Evolutionary conservation across 2,329 filamentous ascomycete genomes (phyloP).

Genomic region (Parastagonospora avenae): DNA sequence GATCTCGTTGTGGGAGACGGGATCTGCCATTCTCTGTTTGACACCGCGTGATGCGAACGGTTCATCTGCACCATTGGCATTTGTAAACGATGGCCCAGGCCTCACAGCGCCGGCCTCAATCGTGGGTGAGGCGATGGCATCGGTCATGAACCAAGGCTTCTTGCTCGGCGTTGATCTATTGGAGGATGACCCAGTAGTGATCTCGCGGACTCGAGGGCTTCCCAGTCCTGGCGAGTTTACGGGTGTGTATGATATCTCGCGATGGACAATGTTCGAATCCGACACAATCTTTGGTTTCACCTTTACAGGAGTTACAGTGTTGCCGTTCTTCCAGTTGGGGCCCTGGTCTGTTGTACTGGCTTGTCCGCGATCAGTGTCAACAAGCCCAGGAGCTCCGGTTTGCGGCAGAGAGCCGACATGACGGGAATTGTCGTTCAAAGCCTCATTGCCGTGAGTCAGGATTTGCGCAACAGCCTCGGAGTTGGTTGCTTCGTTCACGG

Average conservation of each 20-base stretch:
- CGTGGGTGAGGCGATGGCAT: not conserved
- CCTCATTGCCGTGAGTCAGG: not conserved
- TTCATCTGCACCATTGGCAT: too few species aligned
- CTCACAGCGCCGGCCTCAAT: too few species aligned
- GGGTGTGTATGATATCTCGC: not conserved
- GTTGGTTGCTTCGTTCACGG: not conserved
- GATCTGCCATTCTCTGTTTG: not conserved
- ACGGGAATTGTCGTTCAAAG: not conserved
- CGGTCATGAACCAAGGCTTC: conserved; percentile 6
- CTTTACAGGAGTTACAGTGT: too few species aligned
- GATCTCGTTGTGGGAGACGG: not conserved
- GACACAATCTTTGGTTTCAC: too few species aligned
- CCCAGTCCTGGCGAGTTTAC: not conserved
- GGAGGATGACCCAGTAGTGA: not conserved
- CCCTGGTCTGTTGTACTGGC: too few species aligned
- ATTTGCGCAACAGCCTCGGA: not conserved
- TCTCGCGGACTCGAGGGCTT: not conserved
- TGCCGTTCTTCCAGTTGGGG: not conserved
- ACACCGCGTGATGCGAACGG: too few species aligned
- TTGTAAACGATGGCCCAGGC: too few species aligned
- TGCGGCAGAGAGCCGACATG: not conserved
- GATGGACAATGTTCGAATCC: not conserved
- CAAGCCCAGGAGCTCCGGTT: too few species aligned
- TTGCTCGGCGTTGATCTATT: conserved; percentile 1
- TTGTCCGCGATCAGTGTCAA: too few species aligned